A percentile compares a stretch with the other conserved stretches of the same genome.
Conservation (phyloP, 2,329 filamentous ascomycete species). For the Colletotrichum liaoningense region DNA sequence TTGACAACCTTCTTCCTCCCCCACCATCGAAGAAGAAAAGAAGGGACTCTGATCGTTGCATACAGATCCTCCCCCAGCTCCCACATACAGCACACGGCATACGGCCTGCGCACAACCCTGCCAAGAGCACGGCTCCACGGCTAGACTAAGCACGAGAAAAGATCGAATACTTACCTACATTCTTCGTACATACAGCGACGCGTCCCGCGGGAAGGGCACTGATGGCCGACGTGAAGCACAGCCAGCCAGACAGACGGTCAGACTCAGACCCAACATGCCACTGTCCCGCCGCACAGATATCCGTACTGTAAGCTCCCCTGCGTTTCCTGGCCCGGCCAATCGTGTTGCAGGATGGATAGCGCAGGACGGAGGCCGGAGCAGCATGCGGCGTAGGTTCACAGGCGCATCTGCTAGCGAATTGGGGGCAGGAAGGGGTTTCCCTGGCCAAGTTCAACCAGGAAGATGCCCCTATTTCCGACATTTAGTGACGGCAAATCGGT, state of each 20-base stretch:
- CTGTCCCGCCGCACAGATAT: constrained; percentile 21
- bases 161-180: neutral
- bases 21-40: constrained; percentile 12
- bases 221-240: constrained; percentile 13
- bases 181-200: neutral
- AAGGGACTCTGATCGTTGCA: constrained; percentile 12
- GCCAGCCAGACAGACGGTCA: constrained; percentile 12
- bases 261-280: neutral
- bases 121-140: neutral
- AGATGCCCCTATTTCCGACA: constrained; percentile 30
- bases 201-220: constrained; percentile 22
- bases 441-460: constrained; percentile 9
- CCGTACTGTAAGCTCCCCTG: constrained; percentile 28
- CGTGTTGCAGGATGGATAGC: neutral
- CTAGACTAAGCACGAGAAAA: constrained; percentile 10
- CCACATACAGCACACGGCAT: neutral
- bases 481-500: neutral
- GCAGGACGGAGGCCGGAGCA: constrained; percentile 18
- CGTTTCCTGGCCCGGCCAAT: constrained; percentile 1
- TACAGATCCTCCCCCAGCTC: neutral
- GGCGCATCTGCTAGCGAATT: constrained; percentile 3
- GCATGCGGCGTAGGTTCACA: constrained; percentile 12
- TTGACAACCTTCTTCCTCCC: constrained; percentile 1
- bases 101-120: neutral
- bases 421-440: constrained; percentile 13